Conservation (phyloP, 2,329 filamentous ascomycete genomes). For the Colletotrichum tropicicola region DNA sequence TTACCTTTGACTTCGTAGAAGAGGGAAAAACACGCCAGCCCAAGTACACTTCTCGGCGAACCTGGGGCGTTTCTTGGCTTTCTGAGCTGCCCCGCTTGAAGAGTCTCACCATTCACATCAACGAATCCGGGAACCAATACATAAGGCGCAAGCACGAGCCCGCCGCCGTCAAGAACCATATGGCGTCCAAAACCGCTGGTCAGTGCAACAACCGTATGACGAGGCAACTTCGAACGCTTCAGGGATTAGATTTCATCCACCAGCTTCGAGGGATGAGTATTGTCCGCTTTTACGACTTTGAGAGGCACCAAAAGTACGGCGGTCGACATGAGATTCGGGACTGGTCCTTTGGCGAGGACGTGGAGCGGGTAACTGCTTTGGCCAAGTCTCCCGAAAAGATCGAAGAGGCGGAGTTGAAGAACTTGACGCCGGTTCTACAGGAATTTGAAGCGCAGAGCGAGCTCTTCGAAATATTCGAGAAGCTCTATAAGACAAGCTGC, state of each 20-base stretch:
- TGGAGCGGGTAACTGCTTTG: conserved; percentile 36
- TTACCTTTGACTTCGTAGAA: conserved; percentile 32
- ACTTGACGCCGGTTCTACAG: conserved; percentile 30
- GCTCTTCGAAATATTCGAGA: not conserved
- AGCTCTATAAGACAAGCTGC: not conserved
- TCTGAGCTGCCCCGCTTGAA: conserved; percentile 47
- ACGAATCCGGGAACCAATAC: conserved; percentile 42
- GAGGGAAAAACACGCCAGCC: not conserved
- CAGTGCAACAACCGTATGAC: conserved; percentile 51
- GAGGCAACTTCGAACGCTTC: conserved; percentile 49
- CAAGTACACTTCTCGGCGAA: conserved; percentile 48
- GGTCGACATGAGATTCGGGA: conserved; percentile 37
- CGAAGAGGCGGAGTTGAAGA: conserved; percentile 33
- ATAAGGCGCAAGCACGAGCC: conserved; percentile 50
- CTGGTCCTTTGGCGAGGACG: conserved; percentile 42
- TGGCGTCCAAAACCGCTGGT: conserved; percentile 38
- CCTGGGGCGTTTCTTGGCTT: conserved; percentile 45
- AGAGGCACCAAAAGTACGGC: conserved; percentile 27
- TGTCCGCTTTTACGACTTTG: conserved; percentile 52
- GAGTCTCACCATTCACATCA: conserved; percentile 49
- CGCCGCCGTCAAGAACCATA: conserved; percentile 23
- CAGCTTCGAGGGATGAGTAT: conserved; percentile 52
- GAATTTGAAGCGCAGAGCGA: not conserved
- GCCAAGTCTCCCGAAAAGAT: conserved; percentile 32
- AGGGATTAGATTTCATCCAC: conserved; percentile 54